Evolutionary conservation across 768 basidiomycete species (phyloP), one percentile per base, ranked within the genome.

Genomic region (Suillus ampliporus): DNA sequence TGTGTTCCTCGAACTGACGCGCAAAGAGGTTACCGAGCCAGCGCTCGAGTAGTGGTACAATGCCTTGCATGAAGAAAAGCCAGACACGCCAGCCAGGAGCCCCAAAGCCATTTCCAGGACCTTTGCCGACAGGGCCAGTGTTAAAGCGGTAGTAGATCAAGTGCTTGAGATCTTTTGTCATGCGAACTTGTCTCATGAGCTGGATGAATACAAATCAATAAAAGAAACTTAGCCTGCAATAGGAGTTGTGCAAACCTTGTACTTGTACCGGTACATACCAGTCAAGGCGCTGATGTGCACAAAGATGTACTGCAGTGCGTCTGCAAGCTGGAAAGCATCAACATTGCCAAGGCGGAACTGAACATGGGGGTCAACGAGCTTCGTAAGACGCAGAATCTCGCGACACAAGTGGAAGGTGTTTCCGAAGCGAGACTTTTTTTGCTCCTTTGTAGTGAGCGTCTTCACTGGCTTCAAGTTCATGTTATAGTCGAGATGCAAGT

Each of bases 221-320:
- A 46, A 57, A 44, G 41, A 23, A 37, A 34, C 23, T 26, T 35
- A 19, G 34, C 35, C 14, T 11, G 46, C 54, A 37, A 19, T 43
- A 28, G 28, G 5, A 21, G 14, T 28, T 11, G 15, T 43, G 72
- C 82, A 10, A 63, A 90, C 90, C 87, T 99, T 99, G 83, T 99
- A 99, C 83, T 99, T 98, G 83, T 98, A 99, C 34, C 97, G 89
- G 79, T 99, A 99, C 97, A 99, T 99, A 69, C 97, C 97, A 5
- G 97, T 99, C 68, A 99, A 80, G 28, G 97, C 97, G 72, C 97
- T 97, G 61, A 99, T 94, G 72, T 99, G 97, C 2, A 86, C 91
- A 71, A 99, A 99, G 71, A 95, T 97, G 76, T 99, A 99, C 75
- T 99, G 97, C 28, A 99, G 82, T 1, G 97, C 97, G 67, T 99